A percentile compares a stretch with the other conserved stretches of the same genome.
Conservation (phyloP, 805 yeast species). For the Sugiyamaella boreocaroliniensis region DNA sequence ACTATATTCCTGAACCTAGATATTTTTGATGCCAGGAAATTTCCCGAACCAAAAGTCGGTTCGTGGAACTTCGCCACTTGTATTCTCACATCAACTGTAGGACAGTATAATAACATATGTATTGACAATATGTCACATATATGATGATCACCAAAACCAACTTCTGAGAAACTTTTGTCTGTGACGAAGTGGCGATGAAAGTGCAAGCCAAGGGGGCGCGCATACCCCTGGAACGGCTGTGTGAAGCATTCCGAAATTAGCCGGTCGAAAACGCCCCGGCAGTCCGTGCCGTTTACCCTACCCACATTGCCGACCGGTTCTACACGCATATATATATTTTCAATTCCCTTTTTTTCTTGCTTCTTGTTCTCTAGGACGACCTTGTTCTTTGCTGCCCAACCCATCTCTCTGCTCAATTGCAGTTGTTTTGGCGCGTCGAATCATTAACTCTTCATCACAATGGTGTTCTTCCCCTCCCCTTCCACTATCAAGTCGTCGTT, state of each 20-base stretch:
- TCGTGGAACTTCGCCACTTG: too few relatives aligned
- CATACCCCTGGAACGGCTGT: background rate
- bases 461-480: constrained; percentile 36
- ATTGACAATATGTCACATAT: too few relatives aligned
- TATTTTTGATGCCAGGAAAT: too few relatives aligned
- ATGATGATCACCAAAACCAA: too few relatives aligned
- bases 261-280: background rate
- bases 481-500: constrained; percentile 32
- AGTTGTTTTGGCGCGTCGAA: background rate
- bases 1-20: too few relatives aligned
- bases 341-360: background rate
- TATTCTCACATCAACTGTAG: too few relatives aligned
- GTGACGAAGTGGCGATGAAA: too few relatives aligned
- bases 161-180: too few relatives aligned
- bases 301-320: background rate
- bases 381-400: background rate
- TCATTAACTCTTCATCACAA: constrained; percentile 10
- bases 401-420: background rate
- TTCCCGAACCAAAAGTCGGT: too few relatives aligned
- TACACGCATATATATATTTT: background rate
- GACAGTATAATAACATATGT: too few relatives aligned
- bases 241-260: background rate
- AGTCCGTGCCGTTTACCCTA: background rate
- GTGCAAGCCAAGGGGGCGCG: too few relatives aligned
- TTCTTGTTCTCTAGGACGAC: background rate